Evolutionary conservation across 495 filamentous ascomycete genomes (phyloP), one percentile per base, ranked within the genome.

Genomic region (Xylaria acuta): DNA sequence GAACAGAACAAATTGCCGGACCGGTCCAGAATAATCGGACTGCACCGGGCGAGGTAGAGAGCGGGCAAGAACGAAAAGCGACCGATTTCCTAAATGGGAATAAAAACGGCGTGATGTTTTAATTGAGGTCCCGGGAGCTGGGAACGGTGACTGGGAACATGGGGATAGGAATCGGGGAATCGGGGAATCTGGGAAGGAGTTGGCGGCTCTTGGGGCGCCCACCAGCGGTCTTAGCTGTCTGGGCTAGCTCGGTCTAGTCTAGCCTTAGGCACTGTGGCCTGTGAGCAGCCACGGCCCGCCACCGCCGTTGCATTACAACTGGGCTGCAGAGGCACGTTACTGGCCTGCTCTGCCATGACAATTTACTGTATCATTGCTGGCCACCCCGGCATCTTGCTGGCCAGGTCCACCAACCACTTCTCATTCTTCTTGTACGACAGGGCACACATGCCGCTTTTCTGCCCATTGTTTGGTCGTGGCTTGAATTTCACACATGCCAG

Each of bases 11-110:
- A 53, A 14, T 14, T n/a, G 58, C 30, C 58, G 20, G 34, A 14
- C 58, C 5, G 58, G 20, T 22, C n/a, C 58, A 62, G 54, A 12
- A 18, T 34, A 59, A 36, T 59, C 27, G 22, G 18, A 11, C 25
- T 45, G n/a, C 47, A 51, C n/a, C n/a, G 3, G 59, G 36, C 16
- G 58, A 63, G n/a, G 38, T 2, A 27, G 59, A 41, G 5, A 64
- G 22, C 14, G 34, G 11, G 32, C 22, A n/a, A 56, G 22, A 22
- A 30, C 20, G 36, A 41, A 67, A 43, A 32, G 49, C 30, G 49
- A 56, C 36, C n/a, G n/a, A 43, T 67, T 54, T 67, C 65, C 65
- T 67, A 67, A 67, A 67, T 27, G 49, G 65, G 65, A 54, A 25
- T 54, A 67, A 41, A 43, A 20, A 41, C 20, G 49, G 30, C 30